Percentiles rank a stretch among this genome's conserved stretches.
These are phyloP conservation scores for Penicillium sp. DNA, from an alignment of 2,329 filamentous ascomycete genomes.

Conservation along the genomic window DNA sequence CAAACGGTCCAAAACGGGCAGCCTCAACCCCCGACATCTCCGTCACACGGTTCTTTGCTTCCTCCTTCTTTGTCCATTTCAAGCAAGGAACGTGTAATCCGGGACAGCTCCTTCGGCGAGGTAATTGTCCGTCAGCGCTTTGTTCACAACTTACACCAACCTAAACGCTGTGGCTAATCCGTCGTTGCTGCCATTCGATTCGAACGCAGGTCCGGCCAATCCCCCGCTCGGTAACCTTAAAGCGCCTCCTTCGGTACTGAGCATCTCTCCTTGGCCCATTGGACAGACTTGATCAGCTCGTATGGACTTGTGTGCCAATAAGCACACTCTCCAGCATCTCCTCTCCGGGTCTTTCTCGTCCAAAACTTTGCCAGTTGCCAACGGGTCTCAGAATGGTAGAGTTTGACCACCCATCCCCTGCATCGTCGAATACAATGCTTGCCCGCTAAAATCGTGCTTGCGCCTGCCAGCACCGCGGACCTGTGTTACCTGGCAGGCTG, in stretches of 20 bases:
- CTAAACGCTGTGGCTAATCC: background rate
- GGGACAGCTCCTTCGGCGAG: background rate
- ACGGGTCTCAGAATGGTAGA: background rate
- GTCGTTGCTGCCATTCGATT: background rate
- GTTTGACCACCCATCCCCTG: background rate
- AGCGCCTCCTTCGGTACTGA: background rate
- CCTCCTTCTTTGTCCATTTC: background rate
- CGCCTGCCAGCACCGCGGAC: conserved; percentile 1
- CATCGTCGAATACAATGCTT: background rate
- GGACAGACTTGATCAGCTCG: background rate
- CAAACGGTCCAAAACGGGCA: background rate
- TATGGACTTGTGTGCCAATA: background rate
- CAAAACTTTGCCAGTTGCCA: conserved; percentile 5
- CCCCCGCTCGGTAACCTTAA: conserved; percentile 6
- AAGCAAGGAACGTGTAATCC: background rate
- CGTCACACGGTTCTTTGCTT: background rate
- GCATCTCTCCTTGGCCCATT: background rate
- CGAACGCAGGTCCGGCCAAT: background rate
- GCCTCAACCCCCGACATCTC: background rate
- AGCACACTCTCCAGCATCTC: background rate
- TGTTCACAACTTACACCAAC: background rate
- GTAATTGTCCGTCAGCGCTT: background rate
- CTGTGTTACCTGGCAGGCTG: background rate
- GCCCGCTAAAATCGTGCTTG: background rate
- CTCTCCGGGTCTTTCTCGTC: conserved; percentile 16